Evolutionary conservation across 108 stramenopile species (phyloP).

Genomic region (Fistulifera solaris): DNA sequence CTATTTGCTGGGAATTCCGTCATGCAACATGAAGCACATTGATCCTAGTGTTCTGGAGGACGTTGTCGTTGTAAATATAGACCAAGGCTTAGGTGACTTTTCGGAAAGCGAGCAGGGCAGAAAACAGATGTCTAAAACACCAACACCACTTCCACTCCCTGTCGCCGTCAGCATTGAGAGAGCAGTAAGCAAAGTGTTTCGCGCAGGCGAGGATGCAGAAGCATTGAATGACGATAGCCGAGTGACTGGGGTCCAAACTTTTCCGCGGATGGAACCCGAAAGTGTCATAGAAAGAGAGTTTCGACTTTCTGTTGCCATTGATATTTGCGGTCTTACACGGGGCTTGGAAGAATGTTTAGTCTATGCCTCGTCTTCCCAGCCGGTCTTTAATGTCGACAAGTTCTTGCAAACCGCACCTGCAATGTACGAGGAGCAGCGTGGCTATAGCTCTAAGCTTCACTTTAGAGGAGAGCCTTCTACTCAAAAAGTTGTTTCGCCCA

Average conservation of each 20-base stretch:
- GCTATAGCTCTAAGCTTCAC: constrained; percentile 5
- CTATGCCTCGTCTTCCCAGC: constrained; percentile 52
- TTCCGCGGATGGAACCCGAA: constrained; percentile 68
- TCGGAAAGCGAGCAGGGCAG: constrained; percentile 26
- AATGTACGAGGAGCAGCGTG: constrained; percentile 55
- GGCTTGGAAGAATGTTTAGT: constrained; percentile 82
- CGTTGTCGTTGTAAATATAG: constrained; percentile 76
- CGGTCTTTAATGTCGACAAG: constrained; percentile 77
- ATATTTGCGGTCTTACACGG: constrained; percentile 68
- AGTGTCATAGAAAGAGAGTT: constrained; percentile 74
- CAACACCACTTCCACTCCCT: constrained; percentile 66
- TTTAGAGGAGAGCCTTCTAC: background rate
- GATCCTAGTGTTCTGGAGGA: constrained; percentile 61
- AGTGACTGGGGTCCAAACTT: constrained; percentile 28
- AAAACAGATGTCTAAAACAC: constrained; percentile 28
- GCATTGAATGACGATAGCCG: constrained; percentile 23
- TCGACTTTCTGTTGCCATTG: constrained; percentile 62
- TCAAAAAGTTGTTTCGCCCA: constrained; percentile 46
- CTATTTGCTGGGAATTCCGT: constrained; percentile 69
- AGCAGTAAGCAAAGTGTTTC: constrained; percentile 60
- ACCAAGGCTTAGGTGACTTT: constrained; percentile 34
- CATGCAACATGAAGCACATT: constrained; percentile 43
- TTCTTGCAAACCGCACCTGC: constrained; percentile 74
- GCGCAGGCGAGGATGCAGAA: constrained; percentile 66
- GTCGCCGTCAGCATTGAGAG: constrained; percentile 66